Conservation (phyloP, 371 early-diverging fungal species). For the Zychaea mexicana region DNA sequence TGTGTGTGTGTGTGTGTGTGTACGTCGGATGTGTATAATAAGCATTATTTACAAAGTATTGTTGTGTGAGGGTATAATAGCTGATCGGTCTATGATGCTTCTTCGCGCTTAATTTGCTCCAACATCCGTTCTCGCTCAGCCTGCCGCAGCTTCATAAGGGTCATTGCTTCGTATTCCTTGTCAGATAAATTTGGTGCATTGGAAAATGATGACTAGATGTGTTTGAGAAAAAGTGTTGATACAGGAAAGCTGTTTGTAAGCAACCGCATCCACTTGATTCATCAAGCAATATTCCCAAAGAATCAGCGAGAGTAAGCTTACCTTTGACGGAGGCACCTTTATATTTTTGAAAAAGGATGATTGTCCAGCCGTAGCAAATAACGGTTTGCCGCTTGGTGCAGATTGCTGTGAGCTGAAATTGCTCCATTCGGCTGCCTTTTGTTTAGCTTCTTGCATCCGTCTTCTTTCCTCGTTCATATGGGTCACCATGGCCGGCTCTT, state of each 20-base stretch:
- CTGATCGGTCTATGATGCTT: slow-evolving; percentile 2
- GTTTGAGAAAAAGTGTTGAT: not conserved
- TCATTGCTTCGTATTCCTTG: slow-evolving; percentile 48
- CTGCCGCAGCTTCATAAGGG: slow-evolving; percentile 49
- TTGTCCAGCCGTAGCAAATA: slow-evolving; percentile 24
- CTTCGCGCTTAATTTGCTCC: not conserved
- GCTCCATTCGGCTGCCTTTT: slow-evolving; percentile 15
- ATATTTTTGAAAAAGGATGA: slow-evolving; percentile 38
- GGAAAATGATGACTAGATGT: slow-evolving; percentile 14
- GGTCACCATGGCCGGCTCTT: slow-evolving; percentile 46
- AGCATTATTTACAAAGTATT: not conserved
- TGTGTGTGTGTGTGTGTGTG: no score
- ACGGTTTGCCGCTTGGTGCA: slow-evolving; percentile 31
- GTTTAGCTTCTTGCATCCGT: slow-evolving; percentile 31
- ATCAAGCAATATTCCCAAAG: not conserved
- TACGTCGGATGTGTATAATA: not conserved
- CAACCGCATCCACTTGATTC: not conserved
- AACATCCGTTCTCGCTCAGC: slow-evolving; percentile 39
- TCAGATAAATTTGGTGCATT: slow-evolving; percentile 27
- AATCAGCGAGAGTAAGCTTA: slow-evolving; percentile 11
- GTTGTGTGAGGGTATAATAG: not conserved
- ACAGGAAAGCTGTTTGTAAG: no score
- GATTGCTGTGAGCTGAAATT: slow-evolving; percentile 3
- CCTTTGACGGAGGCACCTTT: slow-evolving; percentile 27
- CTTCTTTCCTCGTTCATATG: slow-evolving; percentile 33